Evolutionary conservation across 148 eudicot genomes (phyloP), one percentile per base, ranked within the genome.

Genomic region (Spergularia bocconei): DNA sequence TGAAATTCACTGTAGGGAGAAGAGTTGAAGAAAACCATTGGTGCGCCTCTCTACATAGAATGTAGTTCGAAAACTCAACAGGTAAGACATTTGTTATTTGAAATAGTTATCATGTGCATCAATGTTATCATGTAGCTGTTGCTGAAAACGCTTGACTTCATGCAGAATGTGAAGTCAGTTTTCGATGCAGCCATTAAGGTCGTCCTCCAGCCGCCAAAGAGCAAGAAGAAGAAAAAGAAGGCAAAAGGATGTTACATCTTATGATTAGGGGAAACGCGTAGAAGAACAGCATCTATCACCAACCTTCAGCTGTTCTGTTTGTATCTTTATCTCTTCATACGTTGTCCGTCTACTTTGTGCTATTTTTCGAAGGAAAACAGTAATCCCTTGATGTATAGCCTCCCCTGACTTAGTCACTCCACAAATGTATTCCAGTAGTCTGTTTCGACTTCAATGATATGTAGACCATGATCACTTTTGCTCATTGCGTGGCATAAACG

Each of bases 11-110:
- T 79, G 52, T 60, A 91, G 97, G 93, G 97, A 33, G 96, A 90
- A 76, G 95, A 91, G 82, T 84, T 91, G 72, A 91, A 70, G 84
- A 91, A 86, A 77, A 70, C 81, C 17, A 91, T 91, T 13, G 87
- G 88, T 19, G 93, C 97, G 29, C 85, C 91, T 59, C 79, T 78
- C 66, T 91, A 91, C 87, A 89, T 91, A 19, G 97, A 91, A 64
- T 91, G 93, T 78, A 91, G 97, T 81, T 89, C 97, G 21, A 91
- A 91, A 75, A 86, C 97, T 53, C 97, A 91, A 80, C 91, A 87
- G 97, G 91, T 88, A 62, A 74, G 41, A 41, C 7, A 17, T 17
- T 56, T 57, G 11, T 47, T 1, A 7, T 29, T 16, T 13, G 16
- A 54, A 29, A 52, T 53, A 29, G 1, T 29, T 3, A 29, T 29